Evolutionary conservation across 2,329 filamentous ascomycete genomes (phyloP), one percentile per base, ranked within the genome.

Genomic region (Clarireedia sp.): DNA sequence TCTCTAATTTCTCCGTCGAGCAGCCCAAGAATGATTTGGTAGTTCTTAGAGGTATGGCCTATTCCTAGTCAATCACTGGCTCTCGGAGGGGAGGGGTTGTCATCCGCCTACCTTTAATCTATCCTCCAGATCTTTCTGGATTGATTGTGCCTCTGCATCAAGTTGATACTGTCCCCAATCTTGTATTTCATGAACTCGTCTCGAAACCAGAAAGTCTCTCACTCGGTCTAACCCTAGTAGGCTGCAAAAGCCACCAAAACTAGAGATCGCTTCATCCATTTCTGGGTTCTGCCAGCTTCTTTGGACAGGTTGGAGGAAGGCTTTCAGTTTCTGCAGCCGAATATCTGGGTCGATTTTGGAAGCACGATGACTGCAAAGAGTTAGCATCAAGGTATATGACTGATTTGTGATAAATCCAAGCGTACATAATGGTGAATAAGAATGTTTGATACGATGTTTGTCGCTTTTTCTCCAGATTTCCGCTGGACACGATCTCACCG

Each of bases 1-100:
- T 88, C 48, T 90, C 86, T 7, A 97, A 73, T 67, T 90, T 90
- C 63, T 99, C 95, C 0, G 94, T 92, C 0, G 92, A 95, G 48
- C 91, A 92, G 1, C 87, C 88, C n/a, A 99, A 74, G 67, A 97
- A 88, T 0, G 89, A 90, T 68, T 96, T 96, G 1, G 92, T 96
- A 6, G 88, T 81, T 55, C 92, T 83, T 43, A 99, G 73, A 3
- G 94, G 94, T 14, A 97, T 73, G 79, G 77, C 78, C 66, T 68
- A 3, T 47, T 2, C 12, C 5, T 14, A 19, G 7, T 50, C 12
- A 50, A 29, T 40, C 16, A 51, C 10, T 26, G 23, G 2, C 24
- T 8, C 4, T 14, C 17, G 19, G 17, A 38, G 1, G 21, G 5
- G 2, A 43, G 5, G 2, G 36, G 33, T 36, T 2, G 14, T 14